Percentiles rank a stretch among this genome's conserved stretches.
Conservation (phyloP, 1,284 basidiomycete species). For the Caloboletus firmus region DNA sequence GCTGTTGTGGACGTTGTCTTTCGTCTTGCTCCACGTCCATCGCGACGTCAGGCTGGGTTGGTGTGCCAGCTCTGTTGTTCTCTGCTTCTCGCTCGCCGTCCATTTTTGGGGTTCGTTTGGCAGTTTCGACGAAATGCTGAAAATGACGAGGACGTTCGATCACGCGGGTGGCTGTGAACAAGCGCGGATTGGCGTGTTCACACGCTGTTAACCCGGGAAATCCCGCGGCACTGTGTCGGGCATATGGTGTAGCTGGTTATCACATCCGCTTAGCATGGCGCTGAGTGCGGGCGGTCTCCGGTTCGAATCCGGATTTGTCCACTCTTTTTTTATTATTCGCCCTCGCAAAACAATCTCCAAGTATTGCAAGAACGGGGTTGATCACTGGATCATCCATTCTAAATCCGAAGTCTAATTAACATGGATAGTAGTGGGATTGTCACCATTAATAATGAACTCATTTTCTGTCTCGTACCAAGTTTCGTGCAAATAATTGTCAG, state of each 20-base stretch:
- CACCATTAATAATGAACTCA: too few species aligned
- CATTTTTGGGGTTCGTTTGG: slow-evolving; percentile 21
- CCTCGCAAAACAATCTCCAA: too few species aligned
- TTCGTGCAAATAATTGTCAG: too few species aligned
- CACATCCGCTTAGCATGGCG: slow-evolving; percentile 46
- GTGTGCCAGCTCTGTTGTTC: neutral
- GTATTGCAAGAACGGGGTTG: too few species aligned
- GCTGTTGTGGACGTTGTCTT: slow-evolving; percentile 2
- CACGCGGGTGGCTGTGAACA: slow-evolving; percentile 29
- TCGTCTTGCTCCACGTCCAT: slow-evolving; percentile 26
- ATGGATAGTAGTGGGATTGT: too few species aligned
- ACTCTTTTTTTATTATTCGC: slow-evolving; percentile 6
- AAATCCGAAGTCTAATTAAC: neutral
- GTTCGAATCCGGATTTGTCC: slow-evolving; percentile 33
- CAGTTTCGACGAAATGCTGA: slow-evolving; percentile 20
- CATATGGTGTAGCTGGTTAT: slow-evolving; percentile 52
- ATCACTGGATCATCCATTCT: neutral
- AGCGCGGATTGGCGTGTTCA: neutral
- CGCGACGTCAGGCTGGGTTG: slow-evolving; percentile 4
- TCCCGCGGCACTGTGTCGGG: slow-evolving; percentile 2
- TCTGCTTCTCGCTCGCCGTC: slow-evolving; percentile 20
- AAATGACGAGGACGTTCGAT: slow-evolving; percentile 32
- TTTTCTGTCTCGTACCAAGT: too few species aligned
- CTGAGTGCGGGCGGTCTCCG: slow-evolving; percentile 40
- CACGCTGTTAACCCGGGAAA: slow-evolving; percentile 1